These are phyloP conservation scores for Yamadazyma tumulicola DNA, from an alignment of 805 yeast species.

Conservation along the genomic window DNA sequence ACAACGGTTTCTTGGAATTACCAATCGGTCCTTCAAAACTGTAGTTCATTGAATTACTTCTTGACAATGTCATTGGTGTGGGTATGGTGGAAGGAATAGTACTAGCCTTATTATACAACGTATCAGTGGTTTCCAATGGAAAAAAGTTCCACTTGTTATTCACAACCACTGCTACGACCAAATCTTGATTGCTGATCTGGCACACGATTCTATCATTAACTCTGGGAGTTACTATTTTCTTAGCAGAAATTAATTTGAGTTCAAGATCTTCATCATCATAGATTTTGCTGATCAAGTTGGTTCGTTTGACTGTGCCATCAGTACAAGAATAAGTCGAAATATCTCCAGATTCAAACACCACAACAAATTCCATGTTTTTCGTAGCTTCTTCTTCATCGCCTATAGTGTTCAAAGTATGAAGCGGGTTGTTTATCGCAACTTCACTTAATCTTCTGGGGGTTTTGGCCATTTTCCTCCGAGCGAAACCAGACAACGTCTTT, in stretches of 20 bases:
- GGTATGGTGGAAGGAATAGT: constrained; percentile 4
- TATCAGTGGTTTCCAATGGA: constrained; percentile 45
- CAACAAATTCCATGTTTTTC: constrained; percentile 44
- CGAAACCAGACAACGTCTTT: constrained; percentile 47
- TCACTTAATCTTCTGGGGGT: constrained; percentile 31
- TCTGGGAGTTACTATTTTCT: constrained; percentile 63
- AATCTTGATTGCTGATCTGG: constrained; percentile 43
- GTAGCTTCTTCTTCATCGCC: constrained; percentile 1
- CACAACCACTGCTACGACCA: constrained; percentile 61
- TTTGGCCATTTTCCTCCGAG: constrained; percentile 27
- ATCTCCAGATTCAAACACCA: constrained; percentile 51
- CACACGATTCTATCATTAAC: constrained; percentile 70
- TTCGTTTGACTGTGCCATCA: constrained; percentile 37
- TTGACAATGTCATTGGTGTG: constrained; percentile 10
- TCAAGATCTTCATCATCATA: constrained; percentile 7
- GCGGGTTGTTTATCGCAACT: constrained; percentile 31
- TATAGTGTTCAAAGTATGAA: constrained; percentile 4
- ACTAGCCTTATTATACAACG: constrained; percentile 36
- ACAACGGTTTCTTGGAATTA: neutral
- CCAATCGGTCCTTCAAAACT: constrained; percentile 8
- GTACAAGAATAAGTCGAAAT: constrained; percentile 47
- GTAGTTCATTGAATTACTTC: constrained; percentile 8
- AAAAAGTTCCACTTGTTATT: constrained; percentile 65
- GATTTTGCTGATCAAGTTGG: constrained; percentile 21
- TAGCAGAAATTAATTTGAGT: constrained; percentile 44